These are phyloP conservation scores for Yamadazyma siamensis DNA, from an alignment of 1,139 yeast genomes.

Conservation along the genomic window DNA sequence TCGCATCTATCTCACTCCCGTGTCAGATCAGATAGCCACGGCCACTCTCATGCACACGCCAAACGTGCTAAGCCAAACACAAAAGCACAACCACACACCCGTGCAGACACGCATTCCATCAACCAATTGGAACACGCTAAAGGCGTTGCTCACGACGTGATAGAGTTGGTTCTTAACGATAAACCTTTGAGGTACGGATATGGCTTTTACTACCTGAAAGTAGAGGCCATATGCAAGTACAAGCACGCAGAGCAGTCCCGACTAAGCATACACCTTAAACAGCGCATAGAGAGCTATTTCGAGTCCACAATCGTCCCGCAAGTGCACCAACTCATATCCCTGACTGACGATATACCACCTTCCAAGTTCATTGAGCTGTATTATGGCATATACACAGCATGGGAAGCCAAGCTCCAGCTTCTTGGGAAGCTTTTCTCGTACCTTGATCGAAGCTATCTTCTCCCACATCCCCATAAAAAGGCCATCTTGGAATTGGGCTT, in stretches of 20 bases:
- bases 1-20: conserved; percentile 8
- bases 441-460: conserved; percentile 33
- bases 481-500: conserved; percentile 26
- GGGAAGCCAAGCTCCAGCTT: conserved; percentile 23
- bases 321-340: too few species aligned
- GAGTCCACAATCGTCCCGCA: too few species aligned
- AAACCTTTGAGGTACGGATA: conserved; percentile 19
- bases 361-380: too few species aligned
- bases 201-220: conserved; percentile 25
- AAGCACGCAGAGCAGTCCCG: conserved; percentile 31
- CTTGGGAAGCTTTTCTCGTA: conserved; percentile 32
- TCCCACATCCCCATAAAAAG: conserved; percentile 26
- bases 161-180: conserved; percentile 21
- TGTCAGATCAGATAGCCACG: conserved; percentile 7
- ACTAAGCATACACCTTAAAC: conserved; percentile 20
- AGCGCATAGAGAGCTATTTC: conserved; percentile 19
- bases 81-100: too few species aligned
- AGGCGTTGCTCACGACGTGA: conserved; percentile 11
- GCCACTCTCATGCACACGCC: conserved; percentile 4
- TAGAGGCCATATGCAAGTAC: conserved; percentile 32
- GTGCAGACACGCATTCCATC: conserved; percentile 8
- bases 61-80: conserved; percentile 13
- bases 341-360: too few species aligned
- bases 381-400: conserved; percentile 22
- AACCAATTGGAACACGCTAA: conserved; percentile 13